phyloP scores from a whole-genome alignment of 1,284 basidiomycete species.

The Sphagnurus paluster region DNA sequence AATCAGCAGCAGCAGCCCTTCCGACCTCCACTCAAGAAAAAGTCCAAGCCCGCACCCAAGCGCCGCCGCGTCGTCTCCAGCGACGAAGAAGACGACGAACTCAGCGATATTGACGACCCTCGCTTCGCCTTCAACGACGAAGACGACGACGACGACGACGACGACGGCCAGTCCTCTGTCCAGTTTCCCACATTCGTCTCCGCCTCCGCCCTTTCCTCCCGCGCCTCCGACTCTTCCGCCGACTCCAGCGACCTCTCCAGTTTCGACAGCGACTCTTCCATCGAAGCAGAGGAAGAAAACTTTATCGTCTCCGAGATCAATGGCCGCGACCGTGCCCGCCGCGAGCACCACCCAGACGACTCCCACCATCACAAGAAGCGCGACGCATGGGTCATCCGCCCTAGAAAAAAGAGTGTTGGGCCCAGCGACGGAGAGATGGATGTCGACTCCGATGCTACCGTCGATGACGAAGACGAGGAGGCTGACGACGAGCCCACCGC shows the following conservation, averaged over 20 bases:
- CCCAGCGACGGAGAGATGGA: constrained; percentile 60
- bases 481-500: too few relatives aligned
- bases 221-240: constrained; percentile 39
- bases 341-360: constrained; percentile 52
- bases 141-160: constrained; percentile 28
- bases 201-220: constrained; percentile 53
- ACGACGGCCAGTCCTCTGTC: constrained; percentile 37
- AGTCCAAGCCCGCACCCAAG: constrained; percentile 30
- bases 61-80: constrained; percentile 33
- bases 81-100: constrained; percentile 36
- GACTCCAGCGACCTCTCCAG: constrained; percentile 34
- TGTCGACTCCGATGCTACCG: constrained; percentile 50
- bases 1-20: constrained; percentile 16
- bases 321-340: constrained; percentile 50
- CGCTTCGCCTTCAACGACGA: constrained; percentile 25
- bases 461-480: constrained; percentile 53
- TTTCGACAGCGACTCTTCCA: constrained; percentile 52
- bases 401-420: constrained; percentile 67
- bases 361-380: constrained; percentile 49
- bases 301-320: constrained; percentile 52
- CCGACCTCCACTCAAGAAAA: constrained; percentile 25
- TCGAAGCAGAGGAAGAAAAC: constrained; percentile 62
- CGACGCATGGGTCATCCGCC: constrained; percentile 66
- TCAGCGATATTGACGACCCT: constrained; percentile 36
- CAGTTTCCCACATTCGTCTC: constrained; percentile 70